Evolutionary conservation across 2,329 filamentous ascomycete genomes (phyloP).

Genomic region (Penicillium sp.): DNA sequence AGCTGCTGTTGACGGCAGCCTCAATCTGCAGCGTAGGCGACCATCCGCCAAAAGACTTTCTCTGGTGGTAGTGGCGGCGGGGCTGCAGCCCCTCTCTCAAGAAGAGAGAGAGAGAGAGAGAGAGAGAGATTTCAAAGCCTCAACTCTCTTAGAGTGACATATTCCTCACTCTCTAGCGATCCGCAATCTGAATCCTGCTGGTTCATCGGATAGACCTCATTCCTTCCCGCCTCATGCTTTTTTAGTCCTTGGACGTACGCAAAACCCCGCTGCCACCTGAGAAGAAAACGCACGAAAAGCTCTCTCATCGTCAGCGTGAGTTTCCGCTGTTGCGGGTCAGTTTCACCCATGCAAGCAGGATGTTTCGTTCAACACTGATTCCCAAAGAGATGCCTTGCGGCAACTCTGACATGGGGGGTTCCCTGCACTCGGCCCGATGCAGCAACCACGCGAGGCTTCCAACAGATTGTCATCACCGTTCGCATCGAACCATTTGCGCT

Average conservation of each 20-base stretch:
- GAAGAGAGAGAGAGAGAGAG: too few relatives aligned
- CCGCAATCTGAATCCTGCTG: too few relatives aligned
- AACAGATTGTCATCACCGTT: too few relatives aligned
- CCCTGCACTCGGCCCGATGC: slow-evolving; percentile 2
- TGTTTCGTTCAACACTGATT: background rate
- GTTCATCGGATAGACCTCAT: too few relatives aligned
- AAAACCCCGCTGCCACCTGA: too few relatives aligned
- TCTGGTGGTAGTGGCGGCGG: background rate
- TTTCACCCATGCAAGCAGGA: background rate
- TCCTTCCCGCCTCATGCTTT: too few relatives aligned
- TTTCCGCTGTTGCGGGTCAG: background rate
- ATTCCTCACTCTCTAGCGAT: too few relatives aligned
- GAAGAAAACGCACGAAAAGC: too few relatives aligned
- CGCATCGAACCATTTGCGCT: too few relatives aligned
- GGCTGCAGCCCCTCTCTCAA: background rate
- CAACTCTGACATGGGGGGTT: background rate
- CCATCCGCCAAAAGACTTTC: background rate
- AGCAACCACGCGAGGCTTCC: background rate
- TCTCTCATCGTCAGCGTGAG: background rate
- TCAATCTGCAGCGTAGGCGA: background rate
- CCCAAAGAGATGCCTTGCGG: background rate
- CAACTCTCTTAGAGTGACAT: too few relatives aligned
- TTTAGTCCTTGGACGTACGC: too few relatives aligned
- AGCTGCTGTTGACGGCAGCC: slow-evolving; percentile 4
- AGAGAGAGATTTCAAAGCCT: too few relatives aligned